Base-by-base conservation (phyloP, 2,329 filamentous ascomycete genomes). In the Fulvia fulva region DNA sequence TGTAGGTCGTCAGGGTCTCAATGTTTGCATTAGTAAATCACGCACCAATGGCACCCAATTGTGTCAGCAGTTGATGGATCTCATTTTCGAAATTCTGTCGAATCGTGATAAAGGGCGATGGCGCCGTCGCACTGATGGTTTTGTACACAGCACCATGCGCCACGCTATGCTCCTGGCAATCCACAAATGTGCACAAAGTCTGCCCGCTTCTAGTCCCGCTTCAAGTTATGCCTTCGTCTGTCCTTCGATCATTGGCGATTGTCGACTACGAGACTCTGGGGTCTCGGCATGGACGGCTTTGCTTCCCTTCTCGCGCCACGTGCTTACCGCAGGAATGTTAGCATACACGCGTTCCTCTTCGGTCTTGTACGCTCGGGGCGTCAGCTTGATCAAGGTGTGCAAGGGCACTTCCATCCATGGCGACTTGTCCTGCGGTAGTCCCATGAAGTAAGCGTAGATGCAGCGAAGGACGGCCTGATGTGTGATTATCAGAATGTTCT, bases 401-500 rank as follows among this genome's bases (percentile, higher is more conserved):
- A 99, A 81, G 6, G 94, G 94, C 8, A 99, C 94, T 70, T 97
- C 93, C 89, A 97, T 96, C 94, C 94, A 99, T 0, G 94, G 94
- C 65, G 89, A 94, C 76, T 90, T 85, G 67, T 92, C 87, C 75
- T 97, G 94, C 55, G 91, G 88, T 69, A 94, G 91, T 70, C 97
- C 96, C 89, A 97, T 96, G 75, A 97, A 99, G 76, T 99, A 99
- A 28, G 94, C 91, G 72, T 97, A 99, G 69, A 99, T 96, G 79
- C 94, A 99, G 59, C 94, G 86, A 62, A 99, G 81, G 32, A 99
- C 93, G 14, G 94, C 94, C 77, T 99, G 94, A 74, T 99, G 94
- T 3, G 94, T 97, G 61, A 99, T 91, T 67, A 99, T 97, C 60
- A 99, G 85, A 65, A 99, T 96, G 71, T 99, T 95, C 75, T 97